Conservation (phyloP, 2,329 filamentous ascomycete genomes). For the Boeremia lycopersici region DNA sequence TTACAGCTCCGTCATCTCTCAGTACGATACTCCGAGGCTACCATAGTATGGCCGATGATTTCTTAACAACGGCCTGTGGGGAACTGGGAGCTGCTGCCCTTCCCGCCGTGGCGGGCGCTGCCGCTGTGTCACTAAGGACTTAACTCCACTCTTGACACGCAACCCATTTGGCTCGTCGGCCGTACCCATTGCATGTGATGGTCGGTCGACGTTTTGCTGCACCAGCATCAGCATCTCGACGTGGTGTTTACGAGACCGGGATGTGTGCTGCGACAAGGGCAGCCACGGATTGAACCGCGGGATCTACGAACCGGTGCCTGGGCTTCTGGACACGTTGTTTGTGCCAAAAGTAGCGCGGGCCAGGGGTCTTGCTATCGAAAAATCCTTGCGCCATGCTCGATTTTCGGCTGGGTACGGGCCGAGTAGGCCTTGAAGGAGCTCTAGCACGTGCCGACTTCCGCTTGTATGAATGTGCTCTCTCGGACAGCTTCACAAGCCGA, state of each 20-base stretch:
- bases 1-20: slow-evolving; percentile 40
- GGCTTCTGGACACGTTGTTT: slow-evolving; percentile 43
- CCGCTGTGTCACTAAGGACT: slow-evolving; percentile 23
- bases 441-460: slow-evolving; percentile 18
- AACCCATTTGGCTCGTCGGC: background rate
- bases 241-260: slow-evolving; percentile 13
- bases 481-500: slow-evolving; percentile 17
- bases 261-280: slow-evolving; percentile 16
- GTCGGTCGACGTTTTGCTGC: background rate
- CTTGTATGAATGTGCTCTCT: background rate
- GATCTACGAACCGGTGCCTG: slow-evolving; percentile 48
- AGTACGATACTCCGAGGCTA: slow-evolving; percentile 37
- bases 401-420: slow-evolving; percentile 47
- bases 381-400: slow-evolving; percentile 34
- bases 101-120: slow-evolving; percentile 26
- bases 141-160: background rate
- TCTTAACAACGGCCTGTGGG: slow-evolving; percentile 26
- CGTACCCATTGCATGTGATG: background rate
- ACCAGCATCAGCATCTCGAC: slow-evolving; percentile 4
- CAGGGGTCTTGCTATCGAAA: slow-evolving; percentile 23
- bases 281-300: slow-evolving; percentile 42
- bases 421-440: slow-evolving; percentile 35
- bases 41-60: slow-evolving; percentile 8
- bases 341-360: slow-evolving; percentile 41
- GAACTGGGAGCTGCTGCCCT: slow-evolving; percentile 20